Evolutionary conservation across 2,329 filamentous ascomycete species (phyloP).

Genomic region (Thielaviopsis populi): DNA sequence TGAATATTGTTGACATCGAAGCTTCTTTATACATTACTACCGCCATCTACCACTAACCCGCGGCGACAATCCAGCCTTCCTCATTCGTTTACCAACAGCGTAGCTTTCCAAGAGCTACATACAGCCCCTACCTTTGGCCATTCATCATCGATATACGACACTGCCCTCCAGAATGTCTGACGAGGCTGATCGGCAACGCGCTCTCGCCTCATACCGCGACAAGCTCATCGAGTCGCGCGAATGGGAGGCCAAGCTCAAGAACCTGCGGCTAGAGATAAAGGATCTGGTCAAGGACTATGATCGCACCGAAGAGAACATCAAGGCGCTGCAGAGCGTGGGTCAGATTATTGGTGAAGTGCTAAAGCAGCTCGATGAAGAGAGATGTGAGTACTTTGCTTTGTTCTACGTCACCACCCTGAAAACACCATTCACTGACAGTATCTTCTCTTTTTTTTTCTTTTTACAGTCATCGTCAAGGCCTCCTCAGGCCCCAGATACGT

Average conservation of each 20-base stretch:
- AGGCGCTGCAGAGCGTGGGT: conserved; percentile 94
- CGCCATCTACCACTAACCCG: background rate
- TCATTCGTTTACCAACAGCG: background rate
- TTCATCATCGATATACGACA: background rate
- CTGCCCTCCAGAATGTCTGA: conserved; percentile 19
- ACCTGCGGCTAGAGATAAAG: conserved; percentile 88
- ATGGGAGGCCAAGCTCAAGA: conserved; percentile 97
- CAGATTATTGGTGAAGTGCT: conserved; percentile 98
- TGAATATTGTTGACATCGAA: background rate
- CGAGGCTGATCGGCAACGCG: conserved; percentile 48
- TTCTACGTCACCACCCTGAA: conserved; percentile 3
- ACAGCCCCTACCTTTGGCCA: background rate
- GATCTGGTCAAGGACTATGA: conserved; percentile 89
- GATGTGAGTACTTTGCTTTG: conserved; percentile 46
- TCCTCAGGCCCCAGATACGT: conserved; percentile 96
- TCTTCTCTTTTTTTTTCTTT: background rate
- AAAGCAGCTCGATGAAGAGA: conserved; percentile 96
- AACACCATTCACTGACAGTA: conserved; percentile 18
- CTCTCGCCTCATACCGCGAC: conserved; percentile 61
- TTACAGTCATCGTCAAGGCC: conserved; percentile 87
- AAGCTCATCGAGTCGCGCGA: conserved; percentile 89
- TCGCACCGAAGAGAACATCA: conserved; percentile 97
- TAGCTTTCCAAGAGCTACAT: background rate
- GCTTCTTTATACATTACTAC: background rate
- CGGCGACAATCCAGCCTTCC: background rate